Conservation (phyloP, 805 yeast species). For the Groenewaldozyma salmanticensis region DNA sequence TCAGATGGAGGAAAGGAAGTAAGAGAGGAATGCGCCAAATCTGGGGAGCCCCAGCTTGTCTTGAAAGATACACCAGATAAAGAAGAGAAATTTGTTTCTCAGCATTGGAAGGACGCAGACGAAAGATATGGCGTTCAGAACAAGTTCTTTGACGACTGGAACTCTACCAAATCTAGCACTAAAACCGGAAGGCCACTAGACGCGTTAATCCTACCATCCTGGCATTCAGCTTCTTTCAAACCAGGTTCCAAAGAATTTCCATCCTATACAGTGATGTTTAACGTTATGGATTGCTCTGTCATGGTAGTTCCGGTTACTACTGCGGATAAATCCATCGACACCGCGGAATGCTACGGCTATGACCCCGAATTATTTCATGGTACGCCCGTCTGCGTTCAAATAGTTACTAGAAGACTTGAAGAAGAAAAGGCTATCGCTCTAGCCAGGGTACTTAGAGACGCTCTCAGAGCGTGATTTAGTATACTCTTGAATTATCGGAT, state of each 20-base stretch:
- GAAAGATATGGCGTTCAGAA: neutral
- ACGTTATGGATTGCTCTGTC: constrained; percentile 15
- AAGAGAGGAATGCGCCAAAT: constrained; percentile 2
- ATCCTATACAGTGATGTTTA: constrained; percentile 37
- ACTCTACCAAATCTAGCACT: constrained; percentile 1
- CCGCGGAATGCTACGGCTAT: constrained; percentile 25
- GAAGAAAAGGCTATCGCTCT: constrained; percentile 47
- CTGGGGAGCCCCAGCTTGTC: constrained; percentile 12
- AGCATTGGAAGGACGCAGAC: constrained; percentile 5
- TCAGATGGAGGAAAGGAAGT: constrained; percentile 9
- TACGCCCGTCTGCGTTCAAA: constrained; percentile 48
- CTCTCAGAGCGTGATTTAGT: constrained; percentile 1
- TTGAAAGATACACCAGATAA: neutral
- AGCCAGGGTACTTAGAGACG: constrained; percentile 10
- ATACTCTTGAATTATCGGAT: too few species aligned
- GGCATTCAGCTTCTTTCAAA: constrained; percentile 9
- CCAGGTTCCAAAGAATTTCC: constrained; percentile 22
- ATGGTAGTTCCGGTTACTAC: constrained; percentile 13
- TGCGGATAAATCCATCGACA: constrained; percentile 35
- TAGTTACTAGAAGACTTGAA: constrained; percentile 44
- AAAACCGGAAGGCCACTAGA: constrained; percentile 5
- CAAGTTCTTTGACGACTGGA: neutral
- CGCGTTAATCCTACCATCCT: constrained; percentile 7
- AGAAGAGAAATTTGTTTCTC: neutral
- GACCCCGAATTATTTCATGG: constrained; percentile 39